These are phyloP conservation scores for Echria macrotheca DNA, from an alignment of 495 filamentous ascomycete genomes.

Conservation along the genomic window DNA sequence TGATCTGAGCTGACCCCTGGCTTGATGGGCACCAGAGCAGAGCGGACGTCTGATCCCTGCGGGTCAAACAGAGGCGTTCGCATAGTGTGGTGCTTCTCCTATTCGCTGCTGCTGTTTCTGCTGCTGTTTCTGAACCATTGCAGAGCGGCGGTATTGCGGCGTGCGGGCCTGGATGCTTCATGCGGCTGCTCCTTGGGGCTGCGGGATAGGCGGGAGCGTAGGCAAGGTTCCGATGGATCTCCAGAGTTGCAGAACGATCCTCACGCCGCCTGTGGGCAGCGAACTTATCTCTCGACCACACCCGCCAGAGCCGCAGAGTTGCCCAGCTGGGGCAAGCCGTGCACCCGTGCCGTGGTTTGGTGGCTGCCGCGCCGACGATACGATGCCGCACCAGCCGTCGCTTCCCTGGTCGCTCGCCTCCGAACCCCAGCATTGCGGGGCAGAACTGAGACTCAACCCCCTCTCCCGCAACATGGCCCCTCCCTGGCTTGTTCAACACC, in stretches of 20 bases:
- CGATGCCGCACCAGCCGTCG: constrained; percentile 22
- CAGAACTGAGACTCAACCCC: constrained; percentile 29
- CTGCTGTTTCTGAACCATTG: constrained; percentile 25
- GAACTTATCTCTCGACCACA: too few relatives aligned
- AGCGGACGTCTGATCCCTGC: constrained; percentile 21
- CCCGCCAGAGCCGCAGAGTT: constrained; percentile 14
- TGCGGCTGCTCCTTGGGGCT: constrained; percentile 19
- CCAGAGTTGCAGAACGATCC: constrained; percentile 20
- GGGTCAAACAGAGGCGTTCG: constrained; percentile 20
- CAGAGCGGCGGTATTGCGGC: constrained; percentile 4
- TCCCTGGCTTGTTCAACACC: neutral
- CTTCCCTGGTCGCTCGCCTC: constrained; percentile 26
- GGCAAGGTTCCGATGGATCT: constrained; percentile 11
- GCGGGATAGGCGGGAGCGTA: neutral
- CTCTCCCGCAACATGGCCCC: constrained; percentile 5
- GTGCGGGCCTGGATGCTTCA: constrained; percentile 7
- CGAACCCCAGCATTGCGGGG: constrained; percentile 29
- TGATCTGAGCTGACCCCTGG: constrained; percentile 12
- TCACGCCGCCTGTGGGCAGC: too few relatives aligned
- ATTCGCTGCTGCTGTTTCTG: constrained; percentile 17
- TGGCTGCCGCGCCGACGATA: too few relatives aligned
- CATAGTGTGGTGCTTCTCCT: constrained; percentile 5
- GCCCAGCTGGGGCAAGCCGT: constrained; percentile 17
- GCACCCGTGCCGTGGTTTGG: neutral
- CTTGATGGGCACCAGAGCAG: constrained; percentile 21